Percentiles rank a stretch among this genome's conserved stretches.
Evolutionary conservation across 768 basidiomycete genomes (phyloP).

Genomic region (Clathrus columnatus): DNA sequence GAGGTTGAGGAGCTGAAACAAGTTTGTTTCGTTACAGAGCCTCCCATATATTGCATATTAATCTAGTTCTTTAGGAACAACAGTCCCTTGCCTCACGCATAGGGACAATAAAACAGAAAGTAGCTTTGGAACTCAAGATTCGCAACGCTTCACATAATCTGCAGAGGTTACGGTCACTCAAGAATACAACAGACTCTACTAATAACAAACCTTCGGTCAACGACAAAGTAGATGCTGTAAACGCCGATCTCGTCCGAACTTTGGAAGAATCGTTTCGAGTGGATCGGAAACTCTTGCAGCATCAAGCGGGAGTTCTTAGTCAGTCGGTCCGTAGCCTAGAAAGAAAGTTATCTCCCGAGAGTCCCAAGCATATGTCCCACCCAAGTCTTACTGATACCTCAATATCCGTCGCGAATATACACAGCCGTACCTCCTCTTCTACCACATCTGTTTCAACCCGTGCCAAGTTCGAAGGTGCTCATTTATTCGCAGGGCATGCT

Average conservation of each 20-base stretch:
- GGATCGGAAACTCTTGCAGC: slow-evolving; percentile 59
- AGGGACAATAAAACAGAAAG: slow-evolving; percentile 60
- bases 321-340: slow-evolving; percentile 62
- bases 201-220: slow-evolving; percentile 67
- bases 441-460: slow-evolving; percentile 37
- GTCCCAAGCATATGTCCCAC: slow-evolving; percentile 30
- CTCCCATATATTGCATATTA: slow-evolving; percentile 6
- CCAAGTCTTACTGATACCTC: slow-evolving; percentile 41
- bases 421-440: slow-evolving; percentile 25
- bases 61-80: slow-evolving; percentile 56
- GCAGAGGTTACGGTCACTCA: slow-evolving; percentile 51
- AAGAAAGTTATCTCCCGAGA: slow-evolving; percentile 27
- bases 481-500: slow-evolving; percentile 78
- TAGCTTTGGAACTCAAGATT: slow-evolving; percentile 76
- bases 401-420: not conserved
- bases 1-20: slow-evolving; percentile 65
- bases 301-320: slow-evolving; percentile 75
- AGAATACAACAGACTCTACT: slow-evolving; percentile 53
- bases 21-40: slow-evolving; percentile 25
- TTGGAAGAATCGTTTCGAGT: slow-evolving; percentile 54
- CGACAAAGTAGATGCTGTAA: slow-evolving; percentile 57
- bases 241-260: slow-evolving; percentile 63
- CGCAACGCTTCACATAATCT: slow-evolving; percentile 78
- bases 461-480: slow-evolving; percentile 68
- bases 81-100: slow-evolving; percentile 58